Evolutionary conservation across 179 eudicot genomes (phyloP).

Genomic region (Camellia oleifera): DNA sequence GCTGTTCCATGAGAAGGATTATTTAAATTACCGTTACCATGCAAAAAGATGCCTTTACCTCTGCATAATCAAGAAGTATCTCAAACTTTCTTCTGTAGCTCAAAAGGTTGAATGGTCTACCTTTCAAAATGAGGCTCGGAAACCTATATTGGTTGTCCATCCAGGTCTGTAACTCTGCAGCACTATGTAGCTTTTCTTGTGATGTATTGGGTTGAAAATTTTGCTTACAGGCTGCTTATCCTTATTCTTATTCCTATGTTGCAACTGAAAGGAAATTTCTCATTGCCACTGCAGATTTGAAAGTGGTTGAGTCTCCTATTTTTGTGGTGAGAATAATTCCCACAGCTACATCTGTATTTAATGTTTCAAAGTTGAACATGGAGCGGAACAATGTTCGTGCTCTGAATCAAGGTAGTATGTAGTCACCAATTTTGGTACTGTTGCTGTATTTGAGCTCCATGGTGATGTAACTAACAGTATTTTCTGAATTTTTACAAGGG

Average conservation of each 20-base stretch:
- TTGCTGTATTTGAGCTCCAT: constrained; percentile 8
- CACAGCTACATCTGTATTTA: constrained; percentile 59
- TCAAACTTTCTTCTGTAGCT: constrained; percentile 45
- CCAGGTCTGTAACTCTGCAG: constrained; percentile 49
- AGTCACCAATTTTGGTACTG: neutral
- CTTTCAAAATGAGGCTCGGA: constrained; percentile 87
- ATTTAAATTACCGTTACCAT: constrained; percentile 84
- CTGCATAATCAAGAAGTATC: constrained; percentile 68
- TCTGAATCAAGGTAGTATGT: constrained; percentile 54
- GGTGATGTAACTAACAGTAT: constrained; percentile 1
- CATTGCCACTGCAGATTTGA: constrained; percentile 36
- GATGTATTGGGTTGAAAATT: neutral
- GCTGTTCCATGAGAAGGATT: constrained; percentile 91
- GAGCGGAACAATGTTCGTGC: constrained; percentile 66
- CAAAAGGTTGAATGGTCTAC: constrained; percentile 63
- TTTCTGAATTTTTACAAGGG: constrained; percentile 26
- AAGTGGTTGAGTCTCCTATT: constrained; percentile 34
- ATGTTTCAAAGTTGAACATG: constrained; percentile 48
- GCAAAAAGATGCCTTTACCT: constrained; percentile 94
- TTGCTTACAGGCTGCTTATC: neutral
- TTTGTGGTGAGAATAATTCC: constrained; percentile 75
- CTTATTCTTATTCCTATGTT: neutral
- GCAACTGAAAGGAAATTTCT: constrained; percentile 11
- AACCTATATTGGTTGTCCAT: constrained; percentile 68
- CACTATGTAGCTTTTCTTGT: neutral